phyloP scores from a whole-genome alignment of 2,329 filamentous ascomycete genomes.

The Stachybotrys elegans region DNA sequence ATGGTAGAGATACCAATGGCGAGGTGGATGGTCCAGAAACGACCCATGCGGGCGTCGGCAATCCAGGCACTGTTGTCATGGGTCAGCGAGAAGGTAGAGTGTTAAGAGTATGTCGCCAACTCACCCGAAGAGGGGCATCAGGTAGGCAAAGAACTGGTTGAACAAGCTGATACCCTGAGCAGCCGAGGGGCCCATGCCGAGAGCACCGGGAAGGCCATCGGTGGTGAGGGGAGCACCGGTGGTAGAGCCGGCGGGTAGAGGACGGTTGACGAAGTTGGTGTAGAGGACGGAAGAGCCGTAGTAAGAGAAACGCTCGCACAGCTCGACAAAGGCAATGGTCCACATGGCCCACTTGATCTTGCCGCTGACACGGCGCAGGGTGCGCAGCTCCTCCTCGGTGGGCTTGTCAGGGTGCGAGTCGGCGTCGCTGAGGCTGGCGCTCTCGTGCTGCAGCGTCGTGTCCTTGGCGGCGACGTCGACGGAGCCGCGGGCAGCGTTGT shows the following conservation, averaged over 20 bases:
- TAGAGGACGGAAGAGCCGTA: constrained; percentile 67
- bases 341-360: constrained; percentile 62
- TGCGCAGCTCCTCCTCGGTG: constrained; percentile 56
- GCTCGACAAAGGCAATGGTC: constrained; percentile 66
- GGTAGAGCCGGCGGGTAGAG: constrained; percentile 46
- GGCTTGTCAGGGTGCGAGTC: constrained; percentile 37
- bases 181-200: constrained; percentile 54
- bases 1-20: constrained; percentile 61
- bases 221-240: constrained; percentile 42
- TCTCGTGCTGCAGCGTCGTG: constrained; percentile 11
- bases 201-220: constrained; percentile 40
- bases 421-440: constrained; percentile 20
- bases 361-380: constrained; percentile 59
- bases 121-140: constrained; percentile 53
- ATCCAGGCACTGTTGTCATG: constrained; percentile 37
- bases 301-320: constrained; percentile 75
- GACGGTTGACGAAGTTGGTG: constrained; percentile 59
- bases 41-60: constrained; percentile 67
- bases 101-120: constrained; percentile 19
- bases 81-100: background rate
- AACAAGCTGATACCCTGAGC: constrained; percentile 44
- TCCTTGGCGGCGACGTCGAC: constrained; percentile 19
- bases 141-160: constrained; percentile 58
- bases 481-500: constrained; percentile 20
- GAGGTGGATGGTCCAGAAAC: constrained; percentile 67